Evolutionary conservation across 805 yeast genomes (phyloP), one percentile per base, ranked within the genome.

Genomic region (Saccharomycopsis babjevae): DNA sequence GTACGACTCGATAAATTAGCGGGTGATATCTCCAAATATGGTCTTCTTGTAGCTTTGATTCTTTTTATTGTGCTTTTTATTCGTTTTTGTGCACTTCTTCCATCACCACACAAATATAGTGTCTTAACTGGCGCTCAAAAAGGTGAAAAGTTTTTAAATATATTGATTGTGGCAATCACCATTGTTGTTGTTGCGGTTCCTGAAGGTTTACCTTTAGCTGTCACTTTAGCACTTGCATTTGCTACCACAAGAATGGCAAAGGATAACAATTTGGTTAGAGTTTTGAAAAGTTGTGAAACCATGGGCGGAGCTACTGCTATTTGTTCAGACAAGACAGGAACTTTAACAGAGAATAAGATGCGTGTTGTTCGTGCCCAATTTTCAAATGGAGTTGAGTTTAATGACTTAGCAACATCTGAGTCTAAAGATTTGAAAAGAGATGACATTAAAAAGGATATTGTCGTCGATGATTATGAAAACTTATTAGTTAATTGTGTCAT

Each of bases 221-320:
- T 94, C 18, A 94, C 99, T 0, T 78, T 94, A 56, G 97, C 99
- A 0, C 77, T 94, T 66, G 99, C 99, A 0, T 94, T 94, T 77
- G 99, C 99, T 1, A 94, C 99, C 1, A 92, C 97, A 10, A 82
- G 98, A 73, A 94, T 94, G 99, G 91, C 96, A 22, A 88, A 88
- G 71, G 97, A 94, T 72, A 96, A 96, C 65, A 93, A 93, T 71
- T 77, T 94, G 68, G 99, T 94, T n/a, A 84, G 99, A 68, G 96
- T 90, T 10, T 77, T 94, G 66, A 86, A 85, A 69, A 86, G 96
- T 55, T 94, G 99, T 79, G 99, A 94, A 74, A 94, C 97, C 18
- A 93, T 94, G 98, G 99, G 99, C 52, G 90, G 96, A 56, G 99
- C 97, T 1, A 94, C 98, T 15, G 94, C 97, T 3, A 80, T 94